These are phyloP conservation scores for Pulveroboletus sp. DNA, from an alignment of 768 basidiomycete genomes.

Conservation along the genomic window DNA sequence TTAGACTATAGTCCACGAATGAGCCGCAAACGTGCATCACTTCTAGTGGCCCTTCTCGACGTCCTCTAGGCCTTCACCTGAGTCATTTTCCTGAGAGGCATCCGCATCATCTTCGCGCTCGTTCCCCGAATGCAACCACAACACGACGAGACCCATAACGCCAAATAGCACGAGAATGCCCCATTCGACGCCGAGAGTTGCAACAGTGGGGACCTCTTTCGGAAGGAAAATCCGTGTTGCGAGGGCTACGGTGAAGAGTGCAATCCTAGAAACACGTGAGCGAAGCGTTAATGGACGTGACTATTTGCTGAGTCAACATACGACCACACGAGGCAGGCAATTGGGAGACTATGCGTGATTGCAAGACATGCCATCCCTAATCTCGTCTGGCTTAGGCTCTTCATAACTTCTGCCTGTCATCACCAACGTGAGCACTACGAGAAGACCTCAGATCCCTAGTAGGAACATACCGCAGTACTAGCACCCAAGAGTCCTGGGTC, in stretches of 20 bases:
- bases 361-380: constrained; percentile 7
- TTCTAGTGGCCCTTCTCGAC: no score
- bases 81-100: no score
- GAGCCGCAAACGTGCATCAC: no score
- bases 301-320: not conserved
- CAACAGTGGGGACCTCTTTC: not conserved
- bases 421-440: not conserved
- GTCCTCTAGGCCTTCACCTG: no score
- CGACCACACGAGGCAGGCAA: constrained; percentile 14
- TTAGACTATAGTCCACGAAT: no score
- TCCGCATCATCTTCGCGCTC: no score
- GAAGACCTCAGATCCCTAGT: no score
- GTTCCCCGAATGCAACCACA: no score
- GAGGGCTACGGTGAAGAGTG: constrained; percentile 6
- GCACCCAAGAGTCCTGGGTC: constrained; percentile 3
- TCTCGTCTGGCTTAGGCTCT: not conserved
- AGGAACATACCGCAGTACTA: constrained; percentile 2
- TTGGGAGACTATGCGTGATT: constrained; percentile 15
- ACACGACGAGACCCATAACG: no score
- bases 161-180: not conserved
- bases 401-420: constrained; percentile 5
- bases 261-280: constrained; percentile 3
- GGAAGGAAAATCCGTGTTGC: constrained; percentile 8
- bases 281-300: not conserved
- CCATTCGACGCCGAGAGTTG: constrained; percentile 4